A percentile compares a stretch with the other conserved stretches of the same genome.
These are phyloP conservation scores for Bonia amplexicaulis DNA, from an alignment of 176 grass and related monocot genomes.

Conservation along the genomic window DNA sequence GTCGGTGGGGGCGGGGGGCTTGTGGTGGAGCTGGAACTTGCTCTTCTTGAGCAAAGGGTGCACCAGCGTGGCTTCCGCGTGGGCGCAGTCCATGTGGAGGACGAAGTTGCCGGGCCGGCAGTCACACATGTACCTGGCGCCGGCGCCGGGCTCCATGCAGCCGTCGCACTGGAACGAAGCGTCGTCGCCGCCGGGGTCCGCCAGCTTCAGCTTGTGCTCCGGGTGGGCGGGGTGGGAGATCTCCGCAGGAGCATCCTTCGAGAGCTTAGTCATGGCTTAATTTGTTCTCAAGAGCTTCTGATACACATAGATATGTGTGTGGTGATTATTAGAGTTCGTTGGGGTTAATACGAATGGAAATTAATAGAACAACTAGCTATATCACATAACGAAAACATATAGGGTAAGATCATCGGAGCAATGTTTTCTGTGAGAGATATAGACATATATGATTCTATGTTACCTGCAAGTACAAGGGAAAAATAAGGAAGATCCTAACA, in stretches of 20 bases:
- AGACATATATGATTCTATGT: too few relatives aligned
- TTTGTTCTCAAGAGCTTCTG: too few relatives aligned
- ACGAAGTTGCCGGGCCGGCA: not conserved
- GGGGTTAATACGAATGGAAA: too few relatives aligned
- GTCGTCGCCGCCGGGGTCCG: not conserved
- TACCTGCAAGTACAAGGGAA: too few relatives aligned
- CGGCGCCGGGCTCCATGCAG: conserved; percentile 8
- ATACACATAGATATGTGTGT: too few relatives aligned
- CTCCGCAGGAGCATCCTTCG: not conserved
- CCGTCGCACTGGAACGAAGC: conserved; percentile 22
- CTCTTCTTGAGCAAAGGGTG: not conserved
- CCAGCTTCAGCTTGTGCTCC: not conserved
- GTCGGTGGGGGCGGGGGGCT: not conserved
- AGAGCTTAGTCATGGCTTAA: too few relatives aligned
- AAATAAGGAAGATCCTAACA: too few relatives aligned
- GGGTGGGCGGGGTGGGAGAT: not conserved
- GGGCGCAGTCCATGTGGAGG: conserved; percentile 16
- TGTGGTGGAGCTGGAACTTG: not conserved
- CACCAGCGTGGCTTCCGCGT: not conserved
- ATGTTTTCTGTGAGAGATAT: too few relatives aligned
- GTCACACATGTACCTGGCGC: not conserved
- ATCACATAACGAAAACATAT: too few relatives aligned
- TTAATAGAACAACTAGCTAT: too few relatives aligned
- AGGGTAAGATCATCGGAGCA: too few relatives aligned
- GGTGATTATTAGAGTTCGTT: too few relatives aligned